Evolutionary conservation across 2,329 filamentous ascomycete genomes (phyloP), one percentile per base, ranked within the genome.

Genomic region (Akanthomyces uredinophilus): DNA sequence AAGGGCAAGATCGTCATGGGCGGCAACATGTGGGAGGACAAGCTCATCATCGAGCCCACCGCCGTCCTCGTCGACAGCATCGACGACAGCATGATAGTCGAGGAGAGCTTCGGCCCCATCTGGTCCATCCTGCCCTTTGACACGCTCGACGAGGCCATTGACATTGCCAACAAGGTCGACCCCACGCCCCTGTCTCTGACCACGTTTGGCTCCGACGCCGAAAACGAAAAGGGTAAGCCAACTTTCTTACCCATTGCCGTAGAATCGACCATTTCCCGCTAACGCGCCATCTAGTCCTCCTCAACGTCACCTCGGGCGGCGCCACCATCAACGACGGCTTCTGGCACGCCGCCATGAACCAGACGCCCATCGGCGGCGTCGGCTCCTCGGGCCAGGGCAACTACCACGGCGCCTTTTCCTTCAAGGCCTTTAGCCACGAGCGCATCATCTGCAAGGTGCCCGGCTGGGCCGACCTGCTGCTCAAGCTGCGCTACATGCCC

Each of bases 91-190:
- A 85, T 97, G 75, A 83, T 97, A 70, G 78, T 79, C 27, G 86
- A 96, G 65, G 95, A 99, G 78, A 91, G 88, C 49, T 99, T 99
- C 72, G 95, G 94, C 7, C 95, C 95, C n/a, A 82, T 96, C 64
- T 92, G 96, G 67, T 88, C 91, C 65, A 86, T 98, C 65, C 78
- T 96, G 60, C 83, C 92, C 0, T 88, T 92, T 61, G 84, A 91
- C 66, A 83, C 86, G 68, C 80, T 97, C n/a, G 90, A 96, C 66
- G 86, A 96, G 70, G 94, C 93, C 55, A 92, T 98, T 72, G 82
- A 81, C 44, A 85, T 92, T 66, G 91, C 91, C 65, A 94, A 96
- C 74, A 78, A 84, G 60, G 84, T 97, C 54, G 88, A 96, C 74
- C 83, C 87, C 57, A 97, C 93, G 0, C 93, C 95, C 0, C 80